A percentile compares a stretch with the other conserved stretches of the same genome.
Conservation (phyloP, 345 rosid genomes). For the Eucalyptus grandis region DNA sequence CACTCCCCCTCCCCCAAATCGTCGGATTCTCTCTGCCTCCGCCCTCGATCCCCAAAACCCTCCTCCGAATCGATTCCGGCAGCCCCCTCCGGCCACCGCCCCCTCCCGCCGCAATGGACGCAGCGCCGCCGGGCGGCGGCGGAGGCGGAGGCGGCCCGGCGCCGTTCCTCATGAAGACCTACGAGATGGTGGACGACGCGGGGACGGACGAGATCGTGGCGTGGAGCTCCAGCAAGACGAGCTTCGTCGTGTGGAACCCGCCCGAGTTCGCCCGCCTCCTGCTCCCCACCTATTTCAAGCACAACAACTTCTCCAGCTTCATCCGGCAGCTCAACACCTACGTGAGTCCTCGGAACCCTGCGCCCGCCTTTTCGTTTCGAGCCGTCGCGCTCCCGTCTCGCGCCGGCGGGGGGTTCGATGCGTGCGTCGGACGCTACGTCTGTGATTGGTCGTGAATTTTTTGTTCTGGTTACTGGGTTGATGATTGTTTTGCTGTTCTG, state of each 20-base stretch:
- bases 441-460: background rate
- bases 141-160: constrained; percentile 47
- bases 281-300: constrained; percentile 88
- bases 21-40: background rate
- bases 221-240: constrained; percentile 58
- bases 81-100: background rate
- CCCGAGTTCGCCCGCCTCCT: constrained; percentile 74
- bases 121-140: background rate
- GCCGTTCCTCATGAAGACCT: constrained; percentile 75
- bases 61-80: background rate
- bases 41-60: background rate
- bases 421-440: background rate
- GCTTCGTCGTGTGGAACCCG: constrained; percentile 94
- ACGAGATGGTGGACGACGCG: constrained; percentile 86
- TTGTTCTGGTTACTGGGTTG: background rate
- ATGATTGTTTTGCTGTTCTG: background rate
- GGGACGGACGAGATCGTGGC: constrained; percentile 74
- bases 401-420: background rate
- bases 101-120: background rate
- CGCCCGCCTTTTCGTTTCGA: background rate
- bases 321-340: constrained; percentile 6
- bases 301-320: constrained; percentile 81
- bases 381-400: background rate
- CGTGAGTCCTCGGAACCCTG: background rate
- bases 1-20: background rate